phyloP scores from a whole-genome alignment of 371 early-diverging fungal species.

The Umbelopsis sp. region DNA sequence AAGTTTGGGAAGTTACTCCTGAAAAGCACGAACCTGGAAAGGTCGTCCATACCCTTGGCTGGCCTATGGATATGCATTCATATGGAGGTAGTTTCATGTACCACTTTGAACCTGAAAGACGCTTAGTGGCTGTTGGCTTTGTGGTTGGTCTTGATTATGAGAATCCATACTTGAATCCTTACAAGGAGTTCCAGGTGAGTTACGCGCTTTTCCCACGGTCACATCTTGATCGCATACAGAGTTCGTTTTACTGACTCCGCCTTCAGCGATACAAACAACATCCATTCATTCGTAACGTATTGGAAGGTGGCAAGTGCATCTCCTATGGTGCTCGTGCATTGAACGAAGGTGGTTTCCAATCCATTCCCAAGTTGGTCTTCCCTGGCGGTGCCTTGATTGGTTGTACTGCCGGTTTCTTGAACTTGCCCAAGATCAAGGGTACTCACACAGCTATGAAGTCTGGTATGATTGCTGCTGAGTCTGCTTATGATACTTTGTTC shows the following conservation, averaged over 20 bases:
- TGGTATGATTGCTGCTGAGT: conserved; percentile 91
- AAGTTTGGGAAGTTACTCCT: conserved; percentile 96
- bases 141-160: conserved; percentile 94
- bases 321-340: conserved; percentile 96
- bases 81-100: conserved; percentile 97
- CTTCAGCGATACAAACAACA: conserved; percentile 89
- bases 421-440: conserved; percentile 98
- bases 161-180: conserved; percentile 95
- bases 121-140: conserved; percentile 85
- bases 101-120: conserved; percentile 83
- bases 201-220: conserved; percentile 3
- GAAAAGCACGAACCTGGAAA: conserved; percentile 88
- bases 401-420: conserved; percentile 95
- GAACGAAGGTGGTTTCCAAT: conserved; percentile 95
- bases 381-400: conserved; percentile 98
- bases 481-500: conserved; percentile 73
- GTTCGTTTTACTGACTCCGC: conserved; percentile 21
- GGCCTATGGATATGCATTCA: conserved; percentile 88
- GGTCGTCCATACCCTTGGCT: conserved; percentile 90
- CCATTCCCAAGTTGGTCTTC: conserved; percentile 92
- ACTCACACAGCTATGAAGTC: conserved; percentile 99
- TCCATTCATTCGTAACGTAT: conserved; percentile 75
- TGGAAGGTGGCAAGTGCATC: conserved; percentile 93
- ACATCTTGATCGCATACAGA: background rate
- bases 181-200: conserved; percentile 89